Conservation (phyloP, 2,329 filamentous ascomycete genomes). For the Sporothrix mexicana region DNA sequence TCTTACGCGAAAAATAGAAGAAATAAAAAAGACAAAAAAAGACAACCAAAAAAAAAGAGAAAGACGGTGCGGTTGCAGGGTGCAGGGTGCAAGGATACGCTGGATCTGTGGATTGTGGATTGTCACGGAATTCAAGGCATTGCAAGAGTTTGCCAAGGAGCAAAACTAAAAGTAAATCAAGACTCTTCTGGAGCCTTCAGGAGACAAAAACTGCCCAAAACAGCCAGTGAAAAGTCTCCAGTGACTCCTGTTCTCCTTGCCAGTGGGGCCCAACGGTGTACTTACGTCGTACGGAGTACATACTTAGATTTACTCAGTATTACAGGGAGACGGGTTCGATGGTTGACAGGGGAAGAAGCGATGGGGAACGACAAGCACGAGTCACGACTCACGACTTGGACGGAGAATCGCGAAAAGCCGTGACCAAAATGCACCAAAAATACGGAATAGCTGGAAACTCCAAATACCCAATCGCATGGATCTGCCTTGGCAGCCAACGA, state of each 20-base stretch:
- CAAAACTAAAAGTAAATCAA: too few species aligned
- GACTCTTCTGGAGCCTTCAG: too few species aligned
- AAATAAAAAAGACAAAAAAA: background rate
- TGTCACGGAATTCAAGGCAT: background rate
- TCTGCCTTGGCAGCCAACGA: conserved; percentile 5
- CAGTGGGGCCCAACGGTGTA: background rate
- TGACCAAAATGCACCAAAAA: background rate
- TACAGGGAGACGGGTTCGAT: background rate
- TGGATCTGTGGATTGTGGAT: too few species aligned
- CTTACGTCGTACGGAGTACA: too few species aligned
- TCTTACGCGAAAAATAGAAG: too few species aligned
- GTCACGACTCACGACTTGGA: too few species aligned
- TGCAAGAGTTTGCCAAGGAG: background rate
- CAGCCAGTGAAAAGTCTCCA: too few species aligned
- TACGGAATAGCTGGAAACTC: too few species aligned
- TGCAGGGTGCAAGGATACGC: conserved; percentile 15
- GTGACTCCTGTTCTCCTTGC: background rate
- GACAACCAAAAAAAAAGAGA: background rate
- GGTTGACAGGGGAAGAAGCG: background rate
- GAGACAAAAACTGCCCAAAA: too few species aligned
- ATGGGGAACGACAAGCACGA: background rate
- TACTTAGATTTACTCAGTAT: too few species aligned
- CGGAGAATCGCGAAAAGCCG: background rate
- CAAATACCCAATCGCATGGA: background rate
- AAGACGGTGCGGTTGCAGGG: background rate